Percentiles rank a stretch among this genome's conserved stretches.
These are phyloP conservation scores for Amaranthus tricolor DNA, from an alignment of 179 eudicot species.

Conservation along the genomic window DNA sequence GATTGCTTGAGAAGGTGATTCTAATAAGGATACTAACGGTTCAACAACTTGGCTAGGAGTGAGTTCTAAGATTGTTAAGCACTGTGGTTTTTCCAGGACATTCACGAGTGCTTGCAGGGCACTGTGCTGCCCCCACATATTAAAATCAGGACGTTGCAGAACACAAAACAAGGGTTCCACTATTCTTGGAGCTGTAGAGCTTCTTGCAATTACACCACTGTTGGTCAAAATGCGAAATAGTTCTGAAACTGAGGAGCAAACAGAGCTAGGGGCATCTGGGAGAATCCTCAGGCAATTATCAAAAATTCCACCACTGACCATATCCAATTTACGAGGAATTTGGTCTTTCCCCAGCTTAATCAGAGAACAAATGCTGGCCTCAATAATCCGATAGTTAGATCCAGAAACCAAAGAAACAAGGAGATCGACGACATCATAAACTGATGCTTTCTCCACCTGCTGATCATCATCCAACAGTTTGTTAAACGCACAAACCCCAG, in stretches of 20 bases:
- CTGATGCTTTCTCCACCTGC: conserved; percentile 81
- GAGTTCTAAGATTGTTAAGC: conserved; percentile 64
- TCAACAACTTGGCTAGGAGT: conserved; percentile 71
- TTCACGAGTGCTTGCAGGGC: conserved; percentile 91
- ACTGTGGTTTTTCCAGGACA: conserved; percentile 81
- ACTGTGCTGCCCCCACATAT: conserved; percentile 96
- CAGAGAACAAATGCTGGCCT: conserved; percentile 84
- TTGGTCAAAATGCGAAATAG: conserved; percentile 89
- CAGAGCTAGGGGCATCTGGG: conserved; percentile 87
- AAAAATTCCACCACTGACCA: conserved; percentile 93
- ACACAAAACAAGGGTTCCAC: conserved; percentile 80
- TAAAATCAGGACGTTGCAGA: conserved; percentile 72
- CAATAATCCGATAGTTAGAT: conserved; percentile 71
- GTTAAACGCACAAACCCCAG: conserved; percentile 82
- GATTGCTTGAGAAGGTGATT: conserved; percentile 74
- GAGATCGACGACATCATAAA: conserved; percentile 88
- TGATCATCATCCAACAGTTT: conserved; percentile 91
- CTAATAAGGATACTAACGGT: conserved; percentile 77
- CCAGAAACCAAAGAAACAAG: conserved; percentile 74
- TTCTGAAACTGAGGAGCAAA: conserved; percentile 84
- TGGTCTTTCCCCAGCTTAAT: conserved; percentile 95
- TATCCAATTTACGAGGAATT: conserved; percentile 91
- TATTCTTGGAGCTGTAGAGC: conserved; percentile 82
- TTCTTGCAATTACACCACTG: conserved; percentile 85
- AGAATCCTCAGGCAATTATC: conserved; percentile 84